phyloP scores from a whole-genome alignment of 2,329 filamentous ascomycete species.

The Aureobasidium vineae region DNA sequence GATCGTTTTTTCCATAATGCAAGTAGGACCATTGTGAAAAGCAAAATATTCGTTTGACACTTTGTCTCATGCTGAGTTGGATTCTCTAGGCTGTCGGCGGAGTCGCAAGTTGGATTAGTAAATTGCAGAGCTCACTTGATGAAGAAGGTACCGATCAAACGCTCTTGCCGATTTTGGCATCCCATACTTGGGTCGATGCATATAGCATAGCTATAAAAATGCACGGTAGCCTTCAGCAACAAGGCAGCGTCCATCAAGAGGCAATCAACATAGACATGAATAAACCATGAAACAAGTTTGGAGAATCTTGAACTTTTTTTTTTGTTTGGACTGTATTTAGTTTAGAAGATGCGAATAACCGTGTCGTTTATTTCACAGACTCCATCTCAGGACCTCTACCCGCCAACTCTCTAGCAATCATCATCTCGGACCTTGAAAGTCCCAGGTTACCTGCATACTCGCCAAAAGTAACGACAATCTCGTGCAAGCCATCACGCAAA shows the following conservation, averaged over 20 bases:
- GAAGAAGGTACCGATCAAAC: neutral
- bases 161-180: neutral
- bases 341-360: too few species aligned
- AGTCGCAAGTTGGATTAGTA: too few species aligned
- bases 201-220: too few species aligned
- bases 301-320: neutral
- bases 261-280: neutral
- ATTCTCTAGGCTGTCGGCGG: too few species aligned
- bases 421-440: constrained; percentile 67
- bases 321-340: neutral
- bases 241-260: neutral
- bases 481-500: constrained; percentile 63
- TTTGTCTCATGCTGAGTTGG: too few species aligned
- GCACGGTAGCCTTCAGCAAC: too few species aligned
- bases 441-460: constrained; percentile 70
- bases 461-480: constrained; percentile 69
- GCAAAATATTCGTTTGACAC: too few species aligned
- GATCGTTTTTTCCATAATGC: too few species aligned
- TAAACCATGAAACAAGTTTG: neutral
- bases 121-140: too few species aligned
- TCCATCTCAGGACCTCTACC: constrained; percentile 31
- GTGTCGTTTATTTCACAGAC: constrained; percentile 17
- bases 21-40: too few species aligned
- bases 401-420: constrained; percentile 64
- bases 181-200: too few species aligned